Percentiles rank a stretch among this genome's conserved stretches.
Evolutionary conservation across 169 alveolate species (phyloP).

Genomic region (Eimeria brunetti): DNA sequence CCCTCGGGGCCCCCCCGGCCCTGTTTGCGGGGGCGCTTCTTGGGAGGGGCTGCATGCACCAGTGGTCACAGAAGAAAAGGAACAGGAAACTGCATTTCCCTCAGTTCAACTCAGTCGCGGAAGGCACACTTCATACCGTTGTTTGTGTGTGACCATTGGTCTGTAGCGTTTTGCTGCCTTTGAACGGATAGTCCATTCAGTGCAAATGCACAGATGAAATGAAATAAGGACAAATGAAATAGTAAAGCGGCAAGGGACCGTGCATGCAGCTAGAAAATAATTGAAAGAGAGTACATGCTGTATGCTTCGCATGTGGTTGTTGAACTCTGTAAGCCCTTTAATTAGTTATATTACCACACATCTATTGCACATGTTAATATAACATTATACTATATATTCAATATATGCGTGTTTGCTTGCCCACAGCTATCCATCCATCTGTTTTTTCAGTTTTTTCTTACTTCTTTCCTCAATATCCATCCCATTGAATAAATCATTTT

Average conservation of each 20-base stretch:
- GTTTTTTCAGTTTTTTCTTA: too few relatives aligned
- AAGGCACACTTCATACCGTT: too few relatives aligned
- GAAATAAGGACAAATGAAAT: background rate
- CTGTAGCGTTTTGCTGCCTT: background rate
- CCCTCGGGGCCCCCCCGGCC: background rate
- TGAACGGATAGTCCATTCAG: background rate
- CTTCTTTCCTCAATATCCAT: slow-evolving; percentile 40
- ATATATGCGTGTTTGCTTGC: background rate
- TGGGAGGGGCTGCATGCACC: slow-evolving; percentile 32
- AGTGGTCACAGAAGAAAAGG: background rate
- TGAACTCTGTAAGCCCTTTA: background rate
- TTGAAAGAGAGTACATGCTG: background rate
- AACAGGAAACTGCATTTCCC: too few relatives aligned
- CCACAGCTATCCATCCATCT: background rate
- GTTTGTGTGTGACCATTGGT: background rate
- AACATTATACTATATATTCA: background rate
- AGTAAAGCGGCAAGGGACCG: background rate
- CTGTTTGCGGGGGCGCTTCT: slow-evolving; percentile 13
- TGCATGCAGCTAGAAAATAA: background rate
- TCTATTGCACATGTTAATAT: too few relatives aligned
- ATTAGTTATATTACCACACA: too few relatives aligned
- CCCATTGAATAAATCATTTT: slow-evolving; percentile 32
- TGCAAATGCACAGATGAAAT: background rate
- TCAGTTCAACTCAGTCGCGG: background rate
- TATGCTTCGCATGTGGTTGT: background rate